phyloP scores from a whole-genome alignment of 495 filamentous ascomycete species.

The Saxophila tyrrhenica region DNA sequence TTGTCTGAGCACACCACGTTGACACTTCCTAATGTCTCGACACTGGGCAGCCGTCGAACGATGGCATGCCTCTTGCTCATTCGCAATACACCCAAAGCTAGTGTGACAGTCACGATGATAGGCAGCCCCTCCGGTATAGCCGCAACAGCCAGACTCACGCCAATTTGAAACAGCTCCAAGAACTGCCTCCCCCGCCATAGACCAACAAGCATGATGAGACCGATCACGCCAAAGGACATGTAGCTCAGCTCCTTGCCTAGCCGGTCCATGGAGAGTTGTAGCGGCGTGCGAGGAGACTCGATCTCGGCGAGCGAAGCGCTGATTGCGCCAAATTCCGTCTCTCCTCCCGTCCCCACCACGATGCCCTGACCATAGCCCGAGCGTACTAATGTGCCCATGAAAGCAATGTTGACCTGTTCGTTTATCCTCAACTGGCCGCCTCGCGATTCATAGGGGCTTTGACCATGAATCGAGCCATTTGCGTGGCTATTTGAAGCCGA shows the following conservation, averaged over 20 bases:
- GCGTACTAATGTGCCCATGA: constrained; percentile 95
- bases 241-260: constrained; percentile 90
- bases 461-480: constrained; percentile 16
- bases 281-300: constrained; percentile 83
- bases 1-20: constrained; percentile 99
- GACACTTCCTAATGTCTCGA: constrained; percentile 94
- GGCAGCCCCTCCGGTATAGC: constrained; percentile 95
- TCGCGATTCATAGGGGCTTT: constrained; percentile 28
- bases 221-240: constrained; percentile 91
- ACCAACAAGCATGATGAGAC: constrained; percentile 77
- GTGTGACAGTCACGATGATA: constrained; percentile 94
- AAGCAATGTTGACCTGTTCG: constrained; percentile 76
- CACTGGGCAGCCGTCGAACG: constrained; percentile 86
- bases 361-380: constrained; percentile 94
- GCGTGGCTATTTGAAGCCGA: constrained; percentile 14
- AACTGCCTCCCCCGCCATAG: constrained; percentile 78
- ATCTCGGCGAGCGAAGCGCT: constrained; percentile 85
- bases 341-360: constrained; percentile 83
- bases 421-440: constrained; percentile 53
- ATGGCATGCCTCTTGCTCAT: constrained; percentile 93
- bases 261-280: constrained; percentile 94
- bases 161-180: constrained; percentile 95
- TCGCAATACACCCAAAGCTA: constrained; percentile 84
- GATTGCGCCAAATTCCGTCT: constrained; percentile 95
- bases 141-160: constrained; percentile 89